These are phyloP conservation scores for Mucuna pruriens DNA, from an alignment of 306 rosid species.

Conservation along the genomic window DNA sequence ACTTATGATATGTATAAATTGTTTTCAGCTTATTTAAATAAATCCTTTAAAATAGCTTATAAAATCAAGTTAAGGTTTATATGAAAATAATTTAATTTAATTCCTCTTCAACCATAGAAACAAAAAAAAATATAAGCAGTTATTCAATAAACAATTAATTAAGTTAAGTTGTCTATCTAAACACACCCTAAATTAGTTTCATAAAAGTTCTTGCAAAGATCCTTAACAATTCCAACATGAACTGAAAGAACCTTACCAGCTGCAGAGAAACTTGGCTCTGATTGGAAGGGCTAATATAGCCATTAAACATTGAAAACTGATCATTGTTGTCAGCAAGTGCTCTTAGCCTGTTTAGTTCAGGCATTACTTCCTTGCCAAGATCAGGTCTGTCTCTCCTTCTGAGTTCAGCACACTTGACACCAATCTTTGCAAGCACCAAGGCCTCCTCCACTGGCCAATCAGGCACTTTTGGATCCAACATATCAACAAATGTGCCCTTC, in stretches of 20 bases:
- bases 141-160: no score
- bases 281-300: constrained; percentile 34
- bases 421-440: constrained; percentile 42
- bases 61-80: no score
- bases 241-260: constrained; percentile 25
- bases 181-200: not conserved
- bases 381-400: constrained; percentile 55
- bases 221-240: not conserved
- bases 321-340: constrained; percentile 37
- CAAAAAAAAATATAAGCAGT: no score
- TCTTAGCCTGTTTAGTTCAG: constrained; percentile 40
- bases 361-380: constrained; percentile 47
- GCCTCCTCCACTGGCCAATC: constrained; percentile 52
- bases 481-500: constrained; percentile 36
- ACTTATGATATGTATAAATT: not conserved
- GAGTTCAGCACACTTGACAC: constrained; percentile 40
- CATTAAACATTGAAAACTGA: not conserved
- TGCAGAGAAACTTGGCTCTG: constrained; percentile 51
- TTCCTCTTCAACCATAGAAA: no score
- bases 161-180: not conserved
- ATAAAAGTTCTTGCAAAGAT: not conserved
- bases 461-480: constrained; percentile 44
- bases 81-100: no score
- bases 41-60: no score
- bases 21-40: not conserved